Evolutionary conservation across 2,329 filamentous ascomycete genomes (phyloP).

Genomic region (Ceratocystis papillata): DNA sequence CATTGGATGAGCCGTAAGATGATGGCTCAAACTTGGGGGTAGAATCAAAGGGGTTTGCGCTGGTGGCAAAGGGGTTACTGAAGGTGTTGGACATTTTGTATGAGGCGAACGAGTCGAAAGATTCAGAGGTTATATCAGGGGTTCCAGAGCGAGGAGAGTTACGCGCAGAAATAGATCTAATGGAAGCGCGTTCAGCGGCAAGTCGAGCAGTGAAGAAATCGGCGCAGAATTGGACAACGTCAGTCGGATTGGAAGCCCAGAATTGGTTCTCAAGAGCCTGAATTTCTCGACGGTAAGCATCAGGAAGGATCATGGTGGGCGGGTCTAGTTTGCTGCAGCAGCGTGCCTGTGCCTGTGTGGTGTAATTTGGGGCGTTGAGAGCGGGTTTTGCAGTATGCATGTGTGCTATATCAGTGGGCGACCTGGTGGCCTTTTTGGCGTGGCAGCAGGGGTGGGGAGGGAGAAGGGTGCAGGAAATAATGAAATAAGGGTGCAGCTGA

Average conservation of each 20-base stretch:
- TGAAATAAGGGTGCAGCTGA: constrained; percentile 13
- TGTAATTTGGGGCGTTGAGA: constrained; percentile 10
- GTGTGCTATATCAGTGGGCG: neutral
- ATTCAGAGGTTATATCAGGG: constrained; percentile 20
- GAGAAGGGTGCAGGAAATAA: neutral
- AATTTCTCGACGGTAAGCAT: constrained; percentile 51
- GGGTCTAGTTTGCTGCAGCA: constrained; percentile 6
- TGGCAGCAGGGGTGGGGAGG: constrained; percentile 11
- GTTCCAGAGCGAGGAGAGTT: constrained; percentile 24
- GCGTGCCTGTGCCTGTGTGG: constrained; percentile 13
- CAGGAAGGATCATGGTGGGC: constrained; percentile 37
- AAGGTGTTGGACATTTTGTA: constrained; percentile 52
- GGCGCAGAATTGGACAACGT: constrained; percentile 60
- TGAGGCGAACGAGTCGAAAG: constrained; percentile 21
- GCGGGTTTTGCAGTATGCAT: constrained; percentile 13
- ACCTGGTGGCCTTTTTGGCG: neutral
- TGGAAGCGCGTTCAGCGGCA: constrained; percentile 48
- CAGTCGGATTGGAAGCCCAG: constrained; percentile 46
- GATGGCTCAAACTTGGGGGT: constrained; percentile 34
- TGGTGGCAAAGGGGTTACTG: constrained; percentile 58
- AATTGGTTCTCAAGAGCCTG: constrained; percentile 52
- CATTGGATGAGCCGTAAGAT: constrained; percentile 31
- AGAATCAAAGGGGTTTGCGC: constrained; percentile 62
- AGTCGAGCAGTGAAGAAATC: constrained; percentile 57
- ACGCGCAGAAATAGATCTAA: constrained; percentile 21